Conservation (phyloP, 2,329 filamentous ascomycete genomes). For the Curvularia sp. region DNA sequence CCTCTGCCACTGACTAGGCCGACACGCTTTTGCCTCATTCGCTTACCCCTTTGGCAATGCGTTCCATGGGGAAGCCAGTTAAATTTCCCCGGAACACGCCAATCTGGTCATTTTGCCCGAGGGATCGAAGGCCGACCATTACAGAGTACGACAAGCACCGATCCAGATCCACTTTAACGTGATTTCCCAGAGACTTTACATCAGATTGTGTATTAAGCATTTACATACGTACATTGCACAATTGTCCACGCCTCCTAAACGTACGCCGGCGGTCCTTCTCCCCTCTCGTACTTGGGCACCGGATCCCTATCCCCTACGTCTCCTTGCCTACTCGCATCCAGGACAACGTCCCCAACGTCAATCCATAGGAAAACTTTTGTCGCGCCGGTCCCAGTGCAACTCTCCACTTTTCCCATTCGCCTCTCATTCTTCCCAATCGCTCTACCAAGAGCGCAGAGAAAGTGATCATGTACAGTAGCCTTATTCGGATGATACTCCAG, state of each 20-base stretch:
- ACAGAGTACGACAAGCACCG: constrained; percentile 5
- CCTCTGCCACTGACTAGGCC: not conserved
- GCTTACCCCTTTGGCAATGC: not conserved
- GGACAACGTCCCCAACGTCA: constrained; percentile 20
- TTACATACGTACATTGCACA: no score
- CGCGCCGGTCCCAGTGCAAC: constrained; percentile 6
- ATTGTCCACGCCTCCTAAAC: not conserved
- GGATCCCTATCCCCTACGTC: constrained; percentile 16
- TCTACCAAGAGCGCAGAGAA: constrained; percentile 14
- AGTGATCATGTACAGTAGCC: constrained; percentile 9
- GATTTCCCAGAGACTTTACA: not conserved
- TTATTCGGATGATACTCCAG: constrained; percentile 22
- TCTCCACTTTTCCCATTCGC: constrained; percentile 26
- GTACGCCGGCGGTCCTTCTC: constrained; percentile 21
- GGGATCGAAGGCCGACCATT: not conserved
- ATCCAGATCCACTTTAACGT: not conserved
- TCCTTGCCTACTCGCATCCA: not conserved
- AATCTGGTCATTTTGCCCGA: not conserved
- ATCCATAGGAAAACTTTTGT: constrained; percentile 23
- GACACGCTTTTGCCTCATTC: not conserved
- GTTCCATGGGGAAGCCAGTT: not conserved
- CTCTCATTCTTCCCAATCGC: constrained; percentile 20
- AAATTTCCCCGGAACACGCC: not conserved
- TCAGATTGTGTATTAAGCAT: not conserved
- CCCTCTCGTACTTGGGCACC: constrained; percentile 23